A percentile compares a stretch with the other conserved stretches of the same genome.
These are phyloP conservation scores for Vairimorpha necatrix DNA, from an alignment of 371 early-diverging fungal species.

Conservation along the genomic window DNA sequence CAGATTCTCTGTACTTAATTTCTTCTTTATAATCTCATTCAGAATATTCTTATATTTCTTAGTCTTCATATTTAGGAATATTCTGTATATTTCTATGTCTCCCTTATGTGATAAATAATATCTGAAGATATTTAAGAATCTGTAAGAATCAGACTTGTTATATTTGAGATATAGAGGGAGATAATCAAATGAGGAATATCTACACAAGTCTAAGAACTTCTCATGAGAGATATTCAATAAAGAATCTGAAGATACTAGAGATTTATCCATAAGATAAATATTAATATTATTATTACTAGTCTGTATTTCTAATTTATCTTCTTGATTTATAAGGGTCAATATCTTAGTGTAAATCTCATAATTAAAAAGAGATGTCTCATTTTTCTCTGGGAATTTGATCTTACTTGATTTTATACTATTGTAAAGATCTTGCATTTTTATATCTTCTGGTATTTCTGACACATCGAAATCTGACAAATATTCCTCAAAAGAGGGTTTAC, in stretches of 20 bases:
- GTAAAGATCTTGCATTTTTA: constrained; percentile 48
- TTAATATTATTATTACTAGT: not conserved
- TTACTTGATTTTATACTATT: constrained; percentile 51
- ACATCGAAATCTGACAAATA: constrained; percentile 66
- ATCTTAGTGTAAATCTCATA: constrained; percentile 27
- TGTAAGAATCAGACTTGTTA: not conserved
- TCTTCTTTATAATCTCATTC: not conserved
- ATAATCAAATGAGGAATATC: not conserved
- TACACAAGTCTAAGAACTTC: not conserved
- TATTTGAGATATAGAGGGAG: not conserved
- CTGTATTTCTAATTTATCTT: not conserved
- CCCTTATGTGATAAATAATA: not conserved
- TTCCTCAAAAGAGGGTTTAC: constrained; percentile 75
- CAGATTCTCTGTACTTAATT: not conserved
- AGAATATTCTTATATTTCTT: not conserved
- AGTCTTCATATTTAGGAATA: not conserved
- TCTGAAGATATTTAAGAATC: constrained; percentile 11
- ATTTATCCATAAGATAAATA: not conserved
- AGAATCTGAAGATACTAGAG: not conserved
- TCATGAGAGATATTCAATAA: not conserved
- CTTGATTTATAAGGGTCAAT: not conserved
- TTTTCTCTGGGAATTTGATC: constrained; percentile 50
- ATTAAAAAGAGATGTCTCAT: constrained; percentile 21
- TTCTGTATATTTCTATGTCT: constrained; percentile 10
- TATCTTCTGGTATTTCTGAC: constrained; percentile 20